These are phyloP conservation scores for Diaporthe amygdali DNA, from an alignment of 2,329 filamentous ascomycete species.

Conservation along the genomic window DNA sequence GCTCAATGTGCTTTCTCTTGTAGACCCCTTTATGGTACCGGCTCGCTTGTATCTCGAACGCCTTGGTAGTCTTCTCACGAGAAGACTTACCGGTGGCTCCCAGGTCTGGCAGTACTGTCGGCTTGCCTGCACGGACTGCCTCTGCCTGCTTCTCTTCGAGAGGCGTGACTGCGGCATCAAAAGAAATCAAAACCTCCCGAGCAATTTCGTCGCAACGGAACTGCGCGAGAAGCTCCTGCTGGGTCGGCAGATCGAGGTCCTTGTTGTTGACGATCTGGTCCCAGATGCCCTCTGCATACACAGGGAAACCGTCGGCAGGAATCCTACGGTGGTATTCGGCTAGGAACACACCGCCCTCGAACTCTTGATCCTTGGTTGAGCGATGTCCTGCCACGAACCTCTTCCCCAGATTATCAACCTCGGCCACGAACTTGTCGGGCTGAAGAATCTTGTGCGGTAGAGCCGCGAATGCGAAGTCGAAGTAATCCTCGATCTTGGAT, in stretches of 20 bases:
- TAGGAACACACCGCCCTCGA: slow-evolving; percentile 82
- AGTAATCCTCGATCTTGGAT: slow-evolving; percentile 94
- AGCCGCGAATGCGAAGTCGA: slow-evolving; percentile 96
- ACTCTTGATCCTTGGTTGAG: slow-evolving; percentile 74
- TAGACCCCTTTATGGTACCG: slow-evolving; percentile 98
- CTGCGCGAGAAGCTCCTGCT: slow-evolving; percentile 95
- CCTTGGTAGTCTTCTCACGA: slow-evolving; percentile 74
- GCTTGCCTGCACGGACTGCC: slow-evolving; percentile 72
- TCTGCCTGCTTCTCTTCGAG: slow-evolving; percentile 87
- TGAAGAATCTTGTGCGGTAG: slow-evolving; percentile 97
- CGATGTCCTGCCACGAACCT: slow-evolving; percentile 85
- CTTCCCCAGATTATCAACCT: slow-evolving; percentile 78
- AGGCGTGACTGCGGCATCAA: slow-evolving; percentile 81
- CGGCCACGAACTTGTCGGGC: slow-evolving; percentile 84
- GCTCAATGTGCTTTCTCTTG: slow-evolving; percentile 80
- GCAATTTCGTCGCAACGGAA: slow-evolving; percentile 98
- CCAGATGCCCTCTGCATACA: slow-evolving; percentile 94
- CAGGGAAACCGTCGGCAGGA: slow-evolving; percentile 93
- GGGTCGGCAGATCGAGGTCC: slow-evolving; percentile 92
- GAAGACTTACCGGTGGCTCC: slow-evolving; percentile 76
- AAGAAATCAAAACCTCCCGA: slow-evolving; percentile 81
- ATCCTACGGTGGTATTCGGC: slow-evolving; percentile 96
- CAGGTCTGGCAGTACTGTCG: slow-evolving; percentile 74
- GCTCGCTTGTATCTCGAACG: slow-evolving; percentile 90
- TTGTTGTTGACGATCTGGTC: slow-evolving; percentile 99